Base-by-base conservation (phyloP, 2,329 filamentous ascomycete genomes). In the Verticillium zaregamsianum region DNA sequence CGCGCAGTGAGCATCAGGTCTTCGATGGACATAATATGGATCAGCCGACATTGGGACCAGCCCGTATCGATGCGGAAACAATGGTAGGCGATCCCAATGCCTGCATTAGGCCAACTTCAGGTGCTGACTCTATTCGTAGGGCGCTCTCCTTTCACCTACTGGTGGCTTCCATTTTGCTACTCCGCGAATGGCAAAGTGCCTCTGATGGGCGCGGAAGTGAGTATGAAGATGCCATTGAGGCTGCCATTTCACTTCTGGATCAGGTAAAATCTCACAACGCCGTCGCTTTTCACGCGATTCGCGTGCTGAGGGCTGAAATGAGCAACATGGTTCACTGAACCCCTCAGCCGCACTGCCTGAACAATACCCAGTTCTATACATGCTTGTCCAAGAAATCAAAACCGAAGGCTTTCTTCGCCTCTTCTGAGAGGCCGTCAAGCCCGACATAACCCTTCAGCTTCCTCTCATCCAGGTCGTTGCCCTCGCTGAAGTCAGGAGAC, bases 31-130 rank as follows among this genome's bases (percentile, higher is more conserved):
- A 61, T 63, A 6, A 63, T 63, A 14, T 63, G 62, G 62, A 63
- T 62, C 8, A 63, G 57, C 9, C 62, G 61, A 5, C 61, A 63
- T 17, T 63, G 62, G 62, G 60, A 62, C 20, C 62, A 63, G 12
- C 59, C 62, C 12, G 59, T 55, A 17, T 40, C 59, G 28, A 61
- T 63, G 59, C 37, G 60, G 20, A 57, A 60, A 54, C 62, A 63
- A 5, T 63, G 62, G 62, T 61, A 57, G 9, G 49, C 54, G 12
- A 17, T 17, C 37, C 2, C 17, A 40, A 9, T 25, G 3, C 25
- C 1, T 5, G 9, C 25, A 14, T 6, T 8, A 2, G 5, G 5
- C 31, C 49, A 4, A 31, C 33, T 23, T 14, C 1, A 31, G 11
- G 3, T 15, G 15, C 37, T 40, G 17, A 40, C 37, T 7, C 15